These are phyloP conservation scores for Zizania latifolia DNA, from an alignment of 176 grass and related monocot genomes.

Conservation along the genomic window DNA sequence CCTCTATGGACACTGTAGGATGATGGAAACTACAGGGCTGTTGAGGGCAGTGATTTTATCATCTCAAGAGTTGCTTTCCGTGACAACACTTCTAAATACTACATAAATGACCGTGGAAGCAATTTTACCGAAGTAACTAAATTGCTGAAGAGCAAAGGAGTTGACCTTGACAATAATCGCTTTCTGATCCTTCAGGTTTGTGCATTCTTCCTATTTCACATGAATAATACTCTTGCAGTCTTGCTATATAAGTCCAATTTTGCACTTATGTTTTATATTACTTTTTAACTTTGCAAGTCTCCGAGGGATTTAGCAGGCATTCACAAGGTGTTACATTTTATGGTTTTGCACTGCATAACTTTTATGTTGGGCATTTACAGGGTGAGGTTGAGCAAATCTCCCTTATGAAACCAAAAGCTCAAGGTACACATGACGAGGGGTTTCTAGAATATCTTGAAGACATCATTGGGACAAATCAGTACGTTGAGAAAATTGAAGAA, in stretches of 20 bases:
- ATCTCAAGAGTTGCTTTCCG: conserved; percentile 86
- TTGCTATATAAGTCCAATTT: not conserved
- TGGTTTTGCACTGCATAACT: conserved; percentile 19
- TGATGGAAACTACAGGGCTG: conserved; percentile 64
- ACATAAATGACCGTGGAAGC: conserved; percentile 82
- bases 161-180: conserved; percentile 97
- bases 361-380: conserved; percentile 40
- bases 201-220: conserved; percentile 11
- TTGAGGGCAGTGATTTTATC: conserved; percentile 70
- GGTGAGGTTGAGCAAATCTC: conserved; percentile 99
- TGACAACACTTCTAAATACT: conserved; percentile 95
- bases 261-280: not conserved
- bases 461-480: conserved; percentile 93
- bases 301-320: not conserved
- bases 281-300: not conserved
- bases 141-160: conserved; percentile 80
- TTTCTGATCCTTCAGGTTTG: conserved; percentile 96
- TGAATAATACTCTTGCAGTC: not conserved
- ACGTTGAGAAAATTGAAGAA: conserved; percentile 96
- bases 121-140: conserved; percentile 97
- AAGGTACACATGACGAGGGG: conserved; percentile 91
- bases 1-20: conserved; percentile 48
- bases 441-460: conserved; percentile 98
- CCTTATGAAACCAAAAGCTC: conserved; percentile 93
- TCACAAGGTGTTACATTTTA: not conserved